A percentile compares a stretch with the other conserved stretches of the same genome.
These are phyloP conservation scores for Emergomyces pasteurianus DNA, from an alignment of 2,329 filamentous ascomycete genomes.

Conservation along the genomic window DNA sequence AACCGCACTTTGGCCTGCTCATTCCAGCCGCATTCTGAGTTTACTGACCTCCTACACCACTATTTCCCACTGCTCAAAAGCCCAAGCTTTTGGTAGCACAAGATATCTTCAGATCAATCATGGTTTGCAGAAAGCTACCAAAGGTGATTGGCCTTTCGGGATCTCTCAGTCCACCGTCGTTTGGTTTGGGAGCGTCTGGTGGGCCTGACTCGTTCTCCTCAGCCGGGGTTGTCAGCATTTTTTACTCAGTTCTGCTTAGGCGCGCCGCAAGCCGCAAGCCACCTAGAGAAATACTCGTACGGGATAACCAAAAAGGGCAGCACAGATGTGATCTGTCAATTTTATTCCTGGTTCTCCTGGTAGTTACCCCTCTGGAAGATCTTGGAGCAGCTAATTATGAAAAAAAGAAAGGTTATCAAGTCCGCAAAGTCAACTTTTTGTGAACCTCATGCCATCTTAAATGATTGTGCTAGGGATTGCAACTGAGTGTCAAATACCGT, in stretches of 20 bases:
- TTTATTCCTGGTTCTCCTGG: background rate
- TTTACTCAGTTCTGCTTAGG: background rate
- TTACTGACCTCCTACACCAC: background rate
- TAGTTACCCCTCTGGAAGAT: background rate
- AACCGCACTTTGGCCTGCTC: background rate
- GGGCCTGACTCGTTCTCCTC: background rate
- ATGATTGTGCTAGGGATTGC: background rate
- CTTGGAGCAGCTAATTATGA: background rate
- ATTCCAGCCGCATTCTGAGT: background rate
- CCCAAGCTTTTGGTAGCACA: background rate
- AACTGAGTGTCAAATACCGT: background rate
- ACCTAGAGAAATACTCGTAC: background rate
- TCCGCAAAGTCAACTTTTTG: background rate
- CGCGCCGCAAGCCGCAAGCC: background rate
- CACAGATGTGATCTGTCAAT: background rate
- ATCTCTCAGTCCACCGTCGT: background rate
- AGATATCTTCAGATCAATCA: background rate
- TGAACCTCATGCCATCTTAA: background rate
- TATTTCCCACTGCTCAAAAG: background rate
- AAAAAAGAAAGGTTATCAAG: background rate
- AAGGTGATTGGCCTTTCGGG: background rate
- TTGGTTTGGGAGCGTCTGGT: too few relatives aligned
- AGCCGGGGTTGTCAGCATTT: background rate
- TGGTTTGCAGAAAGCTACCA: background rate
- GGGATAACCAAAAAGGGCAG: background rate